Evolutionary conservation across 1,284 basidiomycete species (phyloP).

Genomic region (Papiliotrema fonsecae): DNA sequence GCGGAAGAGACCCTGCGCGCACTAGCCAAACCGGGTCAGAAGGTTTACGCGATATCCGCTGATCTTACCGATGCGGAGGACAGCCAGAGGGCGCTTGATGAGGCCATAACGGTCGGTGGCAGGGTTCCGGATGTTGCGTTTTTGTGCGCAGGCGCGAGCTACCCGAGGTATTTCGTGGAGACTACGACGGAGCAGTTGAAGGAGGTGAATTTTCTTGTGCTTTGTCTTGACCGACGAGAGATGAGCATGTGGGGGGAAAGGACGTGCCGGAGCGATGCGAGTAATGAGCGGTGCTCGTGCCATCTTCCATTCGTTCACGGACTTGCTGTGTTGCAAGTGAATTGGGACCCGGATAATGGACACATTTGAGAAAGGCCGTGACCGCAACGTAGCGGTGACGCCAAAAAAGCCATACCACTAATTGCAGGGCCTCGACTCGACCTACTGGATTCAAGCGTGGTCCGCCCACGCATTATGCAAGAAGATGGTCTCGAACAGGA

Average conservation of each 20-base stretch:
- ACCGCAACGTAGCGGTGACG: neutral
- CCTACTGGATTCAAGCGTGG: conserved; percentile 59
- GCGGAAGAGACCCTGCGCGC: conserved; percentile 7
- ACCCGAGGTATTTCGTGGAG: conserved; percentile 70
- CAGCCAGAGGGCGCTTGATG: conserved; percentile 58
- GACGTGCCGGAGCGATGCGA: neutral
- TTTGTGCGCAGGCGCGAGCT: conserved; percentile 67
- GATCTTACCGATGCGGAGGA: conserved; percentile 55
- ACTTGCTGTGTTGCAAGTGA: too few relatives aligned
- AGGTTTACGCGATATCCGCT: conserved; percentile 60
- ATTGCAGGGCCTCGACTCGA: conserved; percentile 47
- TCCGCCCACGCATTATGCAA: conserved; percentile 70
- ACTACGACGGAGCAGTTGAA: conserved; percentile 58
- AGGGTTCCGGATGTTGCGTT: conserved; percentile 68
- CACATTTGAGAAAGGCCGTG: too few relatives aligned
- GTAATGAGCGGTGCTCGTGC: too few relatives aligned
- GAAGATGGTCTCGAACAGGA: conserved; percentile 60
- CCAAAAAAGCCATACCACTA: too few relatives aligned
- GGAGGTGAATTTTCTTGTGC: conserved; percentile 47
- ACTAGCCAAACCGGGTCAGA: conserved; percentile 54
- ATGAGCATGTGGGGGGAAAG: neutral
- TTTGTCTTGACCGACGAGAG: neutral
- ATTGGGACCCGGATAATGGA: too few relatives aligned
- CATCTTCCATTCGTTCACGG: too few relatives aligned
- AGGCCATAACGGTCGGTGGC: conserved; percentile 58